Conservation (phyloP, 306 rosid genomes). For the Pachyrhizus erosus region DNA sequence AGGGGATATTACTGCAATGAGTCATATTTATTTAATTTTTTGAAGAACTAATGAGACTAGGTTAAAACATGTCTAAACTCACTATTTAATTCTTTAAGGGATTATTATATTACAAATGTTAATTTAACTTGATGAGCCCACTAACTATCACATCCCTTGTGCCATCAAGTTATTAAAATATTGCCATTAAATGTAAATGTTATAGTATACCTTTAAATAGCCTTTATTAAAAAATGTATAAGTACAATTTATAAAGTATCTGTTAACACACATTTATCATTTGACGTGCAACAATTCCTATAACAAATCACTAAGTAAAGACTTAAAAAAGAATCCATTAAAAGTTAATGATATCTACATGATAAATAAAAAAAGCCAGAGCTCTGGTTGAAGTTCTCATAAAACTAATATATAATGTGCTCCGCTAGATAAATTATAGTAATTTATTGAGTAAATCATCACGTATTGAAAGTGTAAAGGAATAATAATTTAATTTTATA, state of each 20-base stretch:
- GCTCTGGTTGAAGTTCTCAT: no score
- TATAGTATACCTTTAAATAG: background rate
- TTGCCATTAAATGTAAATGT: background rate
- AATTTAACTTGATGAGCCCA: background rate
- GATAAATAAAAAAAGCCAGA: background rate
- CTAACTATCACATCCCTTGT: constrained; percentile 3
- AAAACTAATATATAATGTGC: background rate
- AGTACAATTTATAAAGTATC: background rate
- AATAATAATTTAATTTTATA: no score
- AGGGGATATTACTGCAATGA: no score
- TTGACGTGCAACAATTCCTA: background rate
- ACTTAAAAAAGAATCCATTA: background rate
- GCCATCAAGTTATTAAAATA: background rate
- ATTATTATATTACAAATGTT: background rate
- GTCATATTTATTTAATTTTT: no score
- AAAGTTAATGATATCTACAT: background rate
- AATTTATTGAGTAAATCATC: no score
- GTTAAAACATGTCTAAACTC: background rate
- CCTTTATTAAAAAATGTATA: background rate
- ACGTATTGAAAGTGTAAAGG: no score
- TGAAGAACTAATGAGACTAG: background rate
- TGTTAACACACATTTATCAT: background rate
- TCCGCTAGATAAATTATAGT: background rate
- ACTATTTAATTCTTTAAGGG: background rate
- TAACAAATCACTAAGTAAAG: background rate